These are phyloP conservation scores for Phytophthora palmivora DNA, from an alignment of 352 stramenopile species.

Conservation along the genomic window DNA sequence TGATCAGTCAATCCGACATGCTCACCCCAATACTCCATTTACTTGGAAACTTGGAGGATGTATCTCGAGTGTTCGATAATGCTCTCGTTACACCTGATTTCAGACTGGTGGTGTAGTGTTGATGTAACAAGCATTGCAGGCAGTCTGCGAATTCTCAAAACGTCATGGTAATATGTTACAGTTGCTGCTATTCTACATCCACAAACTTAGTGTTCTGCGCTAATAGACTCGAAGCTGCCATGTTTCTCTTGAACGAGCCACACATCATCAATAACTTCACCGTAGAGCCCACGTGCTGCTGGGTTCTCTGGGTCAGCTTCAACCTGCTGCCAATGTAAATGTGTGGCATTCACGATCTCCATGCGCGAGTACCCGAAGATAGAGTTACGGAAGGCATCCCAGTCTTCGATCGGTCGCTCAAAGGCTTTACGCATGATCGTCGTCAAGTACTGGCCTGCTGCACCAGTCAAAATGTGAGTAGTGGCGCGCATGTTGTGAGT, in stretches of 20 bases:
- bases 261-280: slow-evolving; percentile 84
- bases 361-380: slow-evolving; percentile 89
- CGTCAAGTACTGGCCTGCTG: slow-evolving; percentile 81
- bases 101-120: not conserved
- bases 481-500: slow-evolving; percentile 85
- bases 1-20: slow-evolving; percentile 14
- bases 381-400: slow-evolving; percentile 85
- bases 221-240: slow-evolving; percentile 74
- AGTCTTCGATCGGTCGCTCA: slow-evolving; percentile 54
- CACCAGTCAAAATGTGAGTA: slow-evolving; percentile 90
- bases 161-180: slow-evolving; percentile 13
- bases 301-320: slow-evolving; percentile 84
- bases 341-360: slow-evolving; percentile 83
- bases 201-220: slow-evolving; percentile 5
- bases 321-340: slow-evolving; percentile 89
- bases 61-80: slow-evolving; percentile 7
- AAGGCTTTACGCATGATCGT: slow-evolving; percentile 82
- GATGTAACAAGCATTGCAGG: not conserved
- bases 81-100: slow-evolving; percentile 7
- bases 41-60: slow-evolving; percentile 7
- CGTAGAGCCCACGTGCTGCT: slow-evolving; percentile 70
- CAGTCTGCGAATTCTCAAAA: not conserved
- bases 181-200: slow-evolving; percentile 6
- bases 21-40: slow-evolving; percentile 10
- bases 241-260: slow-evolving; percentile 90